Evolutionary conservation across 1,284 basidiomycete species (phyloP).

Genomic region (Dichomitus squalens): DNA sequence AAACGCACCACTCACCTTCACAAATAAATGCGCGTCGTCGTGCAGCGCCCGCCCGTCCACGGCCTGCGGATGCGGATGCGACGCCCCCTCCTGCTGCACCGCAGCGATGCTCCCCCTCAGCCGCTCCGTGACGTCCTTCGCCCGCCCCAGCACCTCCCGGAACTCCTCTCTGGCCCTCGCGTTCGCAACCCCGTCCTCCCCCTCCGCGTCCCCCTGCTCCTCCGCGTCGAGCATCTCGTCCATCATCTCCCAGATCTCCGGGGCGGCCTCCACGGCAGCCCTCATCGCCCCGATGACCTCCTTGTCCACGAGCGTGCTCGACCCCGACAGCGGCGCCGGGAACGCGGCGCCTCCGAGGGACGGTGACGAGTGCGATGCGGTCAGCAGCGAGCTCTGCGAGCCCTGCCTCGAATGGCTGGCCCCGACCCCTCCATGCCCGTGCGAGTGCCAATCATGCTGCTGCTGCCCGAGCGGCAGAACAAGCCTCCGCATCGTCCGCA

Average conservation of each 20-base stretch:
- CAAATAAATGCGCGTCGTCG: conserved; percentile 72
- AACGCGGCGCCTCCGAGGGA: conserved; percentile 14
- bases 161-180: conserved; percentile 36
- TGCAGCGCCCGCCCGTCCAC: conserved; percentile 60
- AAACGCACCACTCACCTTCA: conserved; percentile 53
- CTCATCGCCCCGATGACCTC: conserved; percentile 72
- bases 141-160: conserved; percentile 52
- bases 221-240: conserved; percentile 55
- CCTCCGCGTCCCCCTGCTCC: conserved; percentile 41
- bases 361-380: conserved; percentile 38
- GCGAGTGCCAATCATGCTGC: not conserved
- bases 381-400: conserved; percentile 56
- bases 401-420: conserved; percentile 55
- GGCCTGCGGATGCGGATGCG: conserved; percentile 22
- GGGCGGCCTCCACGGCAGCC: conserved; percentile 68
- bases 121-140: conserved; percentile 57
- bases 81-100: conserved; percentile 47
- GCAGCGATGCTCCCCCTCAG: conserved; percentile 55
- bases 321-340: conserved; percentile 30
- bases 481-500: conserved; percentile 44
- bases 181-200: conserved; percentile 27
- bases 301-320: conserved; percentile 64
- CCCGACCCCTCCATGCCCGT: conserved; percentile 14
- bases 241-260: conserved; percentile 72
- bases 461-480: conserved; percentile 20